Base-by-base conservation (phyloP, 257 asterid genomes). In the Penstemon newberryi region DNA sequence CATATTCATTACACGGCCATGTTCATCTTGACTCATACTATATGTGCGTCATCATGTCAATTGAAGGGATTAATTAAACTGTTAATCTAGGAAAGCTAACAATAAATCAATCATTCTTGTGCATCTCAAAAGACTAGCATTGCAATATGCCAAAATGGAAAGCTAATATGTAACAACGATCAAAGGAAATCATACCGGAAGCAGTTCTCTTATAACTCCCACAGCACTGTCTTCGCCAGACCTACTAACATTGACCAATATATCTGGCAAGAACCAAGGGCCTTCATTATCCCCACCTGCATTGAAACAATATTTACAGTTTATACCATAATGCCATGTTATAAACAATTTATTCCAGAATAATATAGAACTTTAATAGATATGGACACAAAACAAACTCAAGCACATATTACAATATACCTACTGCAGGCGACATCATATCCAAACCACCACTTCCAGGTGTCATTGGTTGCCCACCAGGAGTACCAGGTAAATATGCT, bases 381-480 rank as follows among this genome's bases (percentile, higher is more conserved):
- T 25, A 25, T 25, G 33, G 2, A 25, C 33, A 25, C 7, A 56
- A 45, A 50, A 62, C 12, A 11, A 19, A 25, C 33, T 43, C 43
- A 15, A 11, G 38, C 4, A 74, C 40, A 38, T 7, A 64, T 15
- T 43, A 56, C 77, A 37, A 79, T 80, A 63, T 13, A 91, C 97
- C 99, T 80, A 80, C 84, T 39, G 83, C 94, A 72, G 97, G 99
- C 2, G 97, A 94, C 97, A 94, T 91, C 89, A 91, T 80, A 79
- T 87, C 99, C 85, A 94, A 76, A 44, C 97, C 89, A 56, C 98
- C 97, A 79, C 97, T 77, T 52, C 97, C 96, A 57, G 98, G 96
- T 49, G 96, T 92, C 98, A 92, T 89, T 45, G 98, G 98, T 67
- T 89, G 98, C 59, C 96, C 99, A 60, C 96, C 97, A 39, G 98